Evolutionary conservation across 2,329 filamentous ascomycete genomes (phyloP).

Genomic region (Beauveria varroae): DNA sequence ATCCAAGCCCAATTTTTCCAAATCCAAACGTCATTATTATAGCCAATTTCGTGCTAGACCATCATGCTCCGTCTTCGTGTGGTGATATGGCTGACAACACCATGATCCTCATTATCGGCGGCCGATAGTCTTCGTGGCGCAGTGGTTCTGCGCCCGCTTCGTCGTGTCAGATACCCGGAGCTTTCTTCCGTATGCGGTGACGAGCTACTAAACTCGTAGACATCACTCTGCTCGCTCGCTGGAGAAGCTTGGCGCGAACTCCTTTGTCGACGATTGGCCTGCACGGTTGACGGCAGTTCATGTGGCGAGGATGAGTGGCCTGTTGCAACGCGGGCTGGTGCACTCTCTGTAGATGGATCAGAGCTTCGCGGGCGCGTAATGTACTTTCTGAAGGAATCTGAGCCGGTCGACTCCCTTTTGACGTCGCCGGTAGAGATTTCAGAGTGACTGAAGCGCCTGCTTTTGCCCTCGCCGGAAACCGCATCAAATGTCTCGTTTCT

Average conservation of each 20-base stretch:
- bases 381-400: constrained; percentile 26
- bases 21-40: constrained; percentile 7
- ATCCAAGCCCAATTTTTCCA: background rate
- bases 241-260: background rate
- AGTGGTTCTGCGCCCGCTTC: constrained; percentile 25
- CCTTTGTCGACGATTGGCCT: background rate
- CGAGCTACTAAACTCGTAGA: constrained; percentile 48
- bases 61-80: constrained; percentile 52
- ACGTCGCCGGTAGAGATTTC: constrained; percentile 22
- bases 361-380: background rate
- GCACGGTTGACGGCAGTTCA: background rate
- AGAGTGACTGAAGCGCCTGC: constrained; percentile 33
- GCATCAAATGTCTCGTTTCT: constrained; percentile 70
- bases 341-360: background rate
- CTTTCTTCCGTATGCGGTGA: constrained; percentile 29
- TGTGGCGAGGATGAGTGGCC: background rate
- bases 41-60: constrained; percentile 30
- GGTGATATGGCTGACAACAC: constrained; percentile 18
- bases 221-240: constrained; percentile 25
- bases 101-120: constrained; percentile 26
- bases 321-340: background rate
- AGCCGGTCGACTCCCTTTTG: constrained; percentile 27
- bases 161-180: constrained; percentile 17
- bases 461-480: constrained; percentile 57
- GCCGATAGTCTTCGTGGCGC: constrained; percentile 33